phyloP scores from a whole-genome alignment of 176 grass and related monocot genomes.

The Phoenix roebelenii region DNA sequence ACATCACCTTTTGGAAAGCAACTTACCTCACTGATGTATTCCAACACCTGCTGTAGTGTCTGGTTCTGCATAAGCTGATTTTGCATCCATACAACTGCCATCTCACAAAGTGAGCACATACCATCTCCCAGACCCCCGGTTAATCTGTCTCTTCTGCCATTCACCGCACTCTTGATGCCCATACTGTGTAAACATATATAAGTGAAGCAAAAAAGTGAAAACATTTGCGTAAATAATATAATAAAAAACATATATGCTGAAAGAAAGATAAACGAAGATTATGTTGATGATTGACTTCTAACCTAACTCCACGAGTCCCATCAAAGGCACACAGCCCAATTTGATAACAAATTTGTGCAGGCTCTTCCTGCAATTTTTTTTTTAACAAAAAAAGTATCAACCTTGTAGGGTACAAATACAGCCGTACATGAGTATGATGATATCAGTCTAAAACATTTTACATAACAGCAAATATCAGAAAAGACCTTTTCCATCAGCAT shows the following conservation, averaged over 20 bases:
- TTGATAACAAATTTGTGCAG: conserved; percentile 28
- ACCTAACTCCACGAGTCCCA: conserved; percentile 21
- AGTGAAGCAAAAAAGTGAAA: neutral
- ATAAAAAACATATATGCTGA: neutral
- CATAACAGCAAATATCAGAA: neutral
- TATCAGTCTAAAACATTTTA: neutral
- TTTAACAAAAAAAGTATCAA: no score
- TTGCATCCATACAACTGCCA: conserved; percentile 44
- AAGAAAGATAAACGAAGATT: neutral
- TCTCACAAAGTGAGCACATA: conserved; percentile 36
- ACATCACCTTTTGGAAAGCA: neutral
- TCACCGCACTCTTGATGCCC: conserved; percentile 30
- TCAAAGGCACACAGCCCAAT: conserved; percentile 35
- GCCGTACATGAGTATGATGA: no score
- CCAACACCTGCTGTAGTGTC: conserved; percentile 27
- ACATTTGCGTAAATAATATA: no score
- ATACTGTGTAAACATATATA: conserved; percentile 3
- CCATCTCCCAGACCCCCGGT: conserved; percentile 6
- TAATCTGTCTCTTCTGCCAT: neutral
- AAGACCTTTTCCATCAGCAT: conserved; percentile 28
- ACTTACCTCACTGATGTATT: conserved; percentile 36
- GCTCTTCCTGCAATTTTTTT: conserved; percentile 21
- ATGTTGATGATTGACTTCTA: neutral
- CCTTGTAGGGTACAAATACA: no score
- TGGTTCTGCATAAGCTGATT: conserved; percentile 33